Base-by-base conservation (phyloP, 176 grass and related monocot genomes). In the Themeda triandra region DNA sequence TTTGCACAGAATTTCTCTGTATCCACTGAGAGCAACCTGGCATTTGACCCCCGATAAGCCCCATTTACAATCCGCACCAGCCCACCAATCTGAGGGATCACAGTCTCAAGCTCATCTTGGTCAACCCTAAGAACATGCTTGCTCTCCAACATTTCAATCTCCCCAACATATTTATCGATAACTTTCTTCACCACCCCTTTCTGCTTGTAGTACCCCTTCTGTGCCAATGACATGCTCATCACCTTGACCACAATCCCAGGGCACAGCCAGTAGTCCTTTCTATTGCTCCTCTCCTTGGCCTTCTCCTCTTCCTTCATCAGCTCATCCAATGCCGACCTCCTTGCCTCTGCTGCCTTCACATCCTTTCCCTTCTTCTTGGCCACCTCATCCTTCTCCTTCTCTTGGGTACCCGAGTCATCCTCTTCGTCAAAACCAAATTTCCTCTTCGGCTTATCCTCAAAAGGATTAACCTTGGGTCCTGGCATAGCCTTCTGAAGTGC, bases 251-350 rank as follows among this genome's bases (percentile, higher is more conserved):
- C 82, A 48, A 98, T 98, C 32, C 85, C 89, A 11, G 90, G 91
- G 59, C 87, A 93, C 14, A 98, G 76, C 95, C 92, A 98, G 31
- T 98, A 93, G 75, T 98, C 95, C 82, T 98, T 98, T 53, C 95
- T 80, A 59, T 98, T 98, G 84, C 82, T 93, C 54, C 84, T 66
- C 87, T 98, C 95, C 83, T 98, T 98, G 18, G 86, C 91, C 63
- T 92, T 95, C 83, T 95, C 95, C 69, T 95, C 91, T 33, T 98
- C 92, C 84, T 80, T 94, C 91, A 95, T 95, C 79, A 98, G 82
- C 73, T 93, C 86, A 12, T 95, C 91, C n/a, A 98, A 82, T 7
- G 80, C 79, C 11, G 95, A 98, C 79, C 76, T 82, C 62, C 90
- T 89, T 12, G 40, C 31, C 4, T 78, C 83, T 6, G 48, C 81